Base-by-base conservation (phyloP, 106 monocot genomes). In the Agapanthus africanus region DNA sequence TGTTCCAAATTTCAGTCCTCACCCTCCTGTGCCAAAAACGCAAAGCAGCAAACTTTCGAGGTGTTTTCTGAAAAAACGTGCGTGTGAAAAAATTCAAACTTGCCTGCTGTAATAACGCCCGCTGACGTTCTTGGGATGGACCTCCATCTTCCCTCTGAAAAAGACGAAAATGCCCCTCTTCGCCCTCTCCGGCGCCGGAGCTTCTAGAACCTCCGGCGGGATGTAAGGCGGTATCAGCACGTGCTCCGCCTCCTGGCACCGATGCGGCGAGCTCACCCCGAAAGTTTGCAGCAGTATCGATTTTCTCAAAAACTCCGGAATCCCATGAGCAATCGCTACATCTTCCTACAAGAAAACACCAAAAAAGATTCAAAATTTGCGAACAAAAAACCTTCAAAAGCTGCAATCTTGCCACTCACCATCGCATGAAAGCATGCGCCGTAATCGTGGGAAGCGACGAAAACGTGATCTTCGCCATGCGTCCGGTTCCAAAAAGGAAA, bases 381-480 rank as follows among this genome's bases (percentile, higher is more conserved):
- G 21, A 56, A 27, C 52, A 1, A 26, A 28, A 13, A 9, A 7
- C 11, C 28, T 19, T n/a, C 18, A 50, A 61, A 59, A 14, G 23
- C 44, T 6, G 19, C 37, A 42, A 14, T 65, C 33, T 5, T 3
- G 21, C 56, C 19, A 56, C 11, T 56, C 23, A 84, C 84, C 85
- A 97, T 97, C 54, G 97, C 87, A 72, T 92, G 89, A 74, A 97
- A 97, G 81, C 97, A 97, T 36, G 97, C 86, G 33, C 89, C 92
- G 72, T 80, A 90, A 73, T 92, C 97, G 69, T 97, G 97, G 57
- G 97, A 87, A 37, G 97, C 89, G 64, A 97, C 92, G 73, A 97
- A 90, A 70, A 97, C 37, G 81, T 97, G 97, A 76, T 97, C 91
- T n/a, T 66, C 37, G 70, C 97, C 97, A 19, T 19, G 19, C 52